A percentile compares a stretch with the other conserved stretches of the same genome.
phyloP scores from a whole-genome alignment of 306 rosid species.

The Begonia masoniana region DNA sequence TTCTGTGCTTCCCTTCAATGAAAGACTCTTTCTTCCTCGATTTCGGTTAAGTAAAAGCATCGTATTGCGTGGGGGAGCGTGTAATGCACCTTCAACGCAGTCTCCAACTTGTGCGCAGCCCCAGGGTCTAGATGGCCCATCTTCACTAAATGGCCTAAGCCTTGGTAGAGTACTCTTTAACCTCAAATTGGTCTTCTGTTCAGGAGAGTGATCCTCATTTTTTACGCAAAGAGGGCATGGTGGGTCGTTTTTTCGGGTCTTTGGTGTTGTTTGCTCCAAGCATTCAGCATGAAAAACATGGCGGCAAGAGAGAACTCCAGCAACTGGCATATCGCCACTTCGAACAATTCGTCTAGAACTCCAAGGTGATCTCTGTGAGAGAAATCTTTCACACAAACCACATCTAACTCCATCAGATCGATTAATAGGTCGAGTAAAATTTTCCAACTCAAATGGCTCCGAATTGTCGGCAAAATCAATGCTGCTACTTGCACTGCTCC shows the following conservation, averaged over 20 bases:
- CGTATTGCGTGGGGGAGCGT: conserved; percentile 45
- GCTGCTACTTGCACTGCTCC: conserved; percentile 80
- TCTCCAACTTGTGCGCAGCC: conserved; percentile 58
- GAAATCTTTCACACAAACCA: conserved; percentile 61
- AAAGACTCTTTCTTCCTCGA: conserved; percentile 50
- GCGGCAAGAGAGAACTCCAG: conserved; percentile 67
- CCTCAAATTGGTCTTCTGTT: conserved; percentile 32
- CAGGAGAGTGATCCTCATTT: conserved; percentile 39
- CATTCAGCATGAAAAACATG: conserved; percentile 89
- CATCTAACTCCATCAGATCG: conserved; percentile 50
- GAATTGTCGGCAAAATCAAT: conserved; percentile 66
- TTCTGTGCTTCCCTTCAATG: conserved; percentile 52
- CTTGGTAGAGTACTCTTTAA: conserved; percentile 34
- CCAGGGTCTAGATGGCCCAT: conserved; percentile 56
- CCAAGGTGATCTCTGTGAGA: conserved; percentile 83
- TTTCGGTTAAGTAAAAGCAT: conserved; percentile 53
- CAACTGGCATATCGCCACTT: conserved; percentile 80
- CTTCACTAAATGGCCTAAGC: conserved; percentile 38
- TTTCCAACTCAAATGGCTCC: conserved; percentile 54
- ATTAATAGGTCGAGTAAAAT: conserved; percentile 13
- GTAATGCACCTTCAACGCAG: conserved; percentile 64
- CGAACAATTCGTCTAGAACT: conserved; percentile 71
- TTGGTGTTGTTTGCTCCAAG: conserved; percentile 67
- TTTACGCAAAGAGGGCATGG: conserved; percentile 63
- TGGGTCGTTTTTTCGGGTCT: conserved; percentile 53